Conservation (phyloP, 2,329 filamentous ascomycete species). For the Stromatinia cepivora region DNA sequence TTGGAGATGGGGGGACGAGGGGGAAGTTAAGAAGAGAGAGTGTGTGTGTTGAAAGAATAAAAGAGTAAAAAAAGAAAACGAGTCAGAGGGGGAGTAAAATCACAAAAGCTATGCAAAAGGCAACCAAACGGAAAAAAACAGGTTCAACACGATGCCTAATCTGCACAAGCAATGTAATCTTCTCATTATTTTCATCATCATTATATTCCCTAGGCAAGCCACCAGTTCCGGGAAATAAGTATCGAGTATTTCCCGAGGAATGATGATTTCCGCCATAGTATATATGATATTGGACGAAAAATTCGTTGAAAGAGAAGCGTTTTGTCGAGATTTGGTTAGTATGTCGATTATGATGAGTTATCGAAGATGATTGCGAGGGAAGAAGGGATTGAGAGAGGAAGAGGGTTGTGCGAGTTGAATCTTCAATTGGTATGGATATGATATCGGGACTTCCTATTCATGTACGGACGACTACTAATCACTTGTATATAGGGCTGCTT, state of each 20-base stretch:
- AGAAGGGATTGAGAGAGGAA: not conserved
- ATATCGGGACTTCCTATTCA: not conserved
- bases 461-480: too few species aligned
- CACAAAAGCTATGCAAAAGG: too few species aligned
- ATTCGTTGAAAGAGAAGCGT: not conserved
- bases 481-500: not conserved
- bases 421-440: not conserved
- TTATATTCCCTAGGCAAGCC: not conserved
- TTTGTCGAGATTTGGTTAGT: too few species aligned
- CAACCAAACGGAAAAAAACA: too few species aligned
- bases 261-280: not conserved
- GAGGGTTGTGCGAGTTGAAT: constrained; percentile 3
- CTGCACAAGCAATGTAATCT: constrained; percentile 33
- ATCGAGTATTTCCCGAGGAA: constrained; percentile 22
- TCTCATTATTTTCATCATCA: not conserved
- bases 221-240: constrained; percentile 27
- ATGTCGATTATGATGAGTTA: not conserved
- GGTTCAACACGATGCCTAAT: constrained; percentile 41
- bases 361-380: not conserved
- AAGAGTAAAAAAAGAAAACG: too few species aligned
- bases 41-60: too few species aligned
- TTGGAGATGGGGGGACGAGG: too few species aligned
- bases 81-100: too few species aligned
- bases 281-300: not conserved
- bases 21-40: too few species aligned